Evolutionary conservation across 495 filamentous ascomycete species (phyloP).

Genomic region (Recurvomyces mirabilis): DNA sequence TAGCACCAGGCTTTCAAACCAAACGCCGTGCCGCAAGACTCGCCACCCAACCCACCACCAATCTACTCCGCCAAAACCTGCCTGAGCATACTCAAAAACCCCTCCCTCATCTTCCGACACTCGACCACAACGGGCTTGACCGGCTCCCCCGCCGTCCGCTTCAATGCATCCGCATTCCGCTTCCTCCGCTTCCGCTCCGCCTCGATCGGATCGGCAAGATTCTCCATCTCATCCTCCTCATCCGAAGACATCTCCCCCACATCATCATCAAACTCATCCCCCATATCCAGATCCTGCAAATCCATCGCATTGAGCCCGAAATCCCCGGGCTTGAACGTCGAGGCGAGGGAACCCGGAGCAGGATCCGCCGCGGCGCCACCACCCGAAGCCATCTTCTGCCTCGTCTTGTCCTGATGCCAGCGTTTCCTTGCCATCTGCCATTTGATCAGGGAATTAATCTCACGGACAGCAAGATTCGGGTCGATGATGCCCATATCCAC

Average conservation of each 20-base stretch:
- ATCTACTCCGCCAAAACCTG: conserved; percentile 62
- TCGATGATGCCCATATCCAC: conserved; percentile 55
- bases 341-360: conserved; percentile 3
- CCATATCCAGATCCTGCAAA: conserved; percentile 68
- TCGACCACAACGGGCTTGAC: conserved; percentile 71
- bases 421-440: conserved; percentile 93
- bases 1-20: too few species aligned
- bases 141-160: conserved; percentile 80
- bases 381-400: conserved; percentile 85
- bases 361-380: neutral
- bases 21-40: too few species aligned
- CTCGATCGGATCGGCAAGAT: conserved; percentile 70
- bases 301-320: conserved; percentile 78
- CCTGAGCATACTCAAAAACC: conserved; percentile 76
- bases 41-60: neutral
- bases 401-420: conserved; percentile 95
- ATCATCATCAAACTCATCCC: conserved; percentile 56
- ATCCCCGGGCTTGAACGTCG: conserved; percentile 18
- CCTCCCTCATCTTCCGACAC: conserved; percentile 61
- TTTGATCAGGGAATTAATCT: conserved; percentile 73
- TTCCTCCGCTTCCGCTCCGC: conserved; percentile 67
- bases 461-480: conserved; percentile 56
- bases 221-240: conserved; percentile 46
- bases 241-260: conserved; percentile 34
- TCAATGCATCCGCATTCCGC: conserved; percentile 65